These are phyloP conservation scores for Fraxinus sp. DNA, from an alignment of 305 asterid genomes.

Conservation along the genomic window DNA sequence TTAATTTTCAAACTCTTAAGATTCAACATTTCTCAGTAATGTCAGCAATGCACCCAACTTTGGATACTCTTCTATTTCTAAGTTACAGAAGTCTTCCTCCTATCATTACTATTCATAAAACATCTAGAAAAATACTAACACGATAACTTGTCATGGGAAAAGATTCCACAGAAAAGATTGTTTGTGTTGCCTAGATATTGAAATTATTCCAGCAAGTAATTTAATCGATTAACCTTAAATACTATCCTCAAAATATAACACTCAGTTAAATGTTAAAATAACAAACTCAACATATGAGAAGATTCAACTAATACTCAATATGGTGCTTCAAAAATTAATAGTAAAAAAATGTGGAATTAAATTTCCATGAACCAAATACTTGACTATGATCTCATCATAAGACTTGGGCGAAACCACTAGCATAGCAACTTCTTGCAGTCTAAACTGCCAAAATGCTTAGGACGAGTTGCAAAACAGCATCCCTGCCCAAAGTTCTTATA, in stretches of 20 bases:
- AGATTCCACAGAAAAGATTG: background rate
- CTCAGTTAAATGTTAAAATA: background rate
- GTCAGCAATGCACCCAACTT: background rate
- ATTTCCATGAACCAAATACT: background rate
- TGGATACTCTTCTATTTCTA: background rate
- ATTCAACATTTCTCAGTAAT: background rate
- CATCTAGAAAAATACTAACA: background rate
- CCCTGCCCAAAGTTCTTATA: background rate
- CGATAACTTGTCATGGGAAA: background rate
- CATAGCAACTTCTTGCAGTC: background rate
- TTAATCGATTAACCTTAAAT: background rate
- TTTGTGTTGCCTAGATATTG: background rate
- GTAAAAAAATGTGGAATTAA: background rate
- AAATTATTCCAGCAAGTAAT: background rate
- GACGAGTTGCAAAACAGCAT: background rate
- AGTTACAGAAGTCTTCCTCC: background rate
- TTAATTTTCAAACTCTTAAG: background rate
- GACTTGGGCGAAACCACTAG: background rate
- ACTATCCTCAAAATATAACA: background rate
- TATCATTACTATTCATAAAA: background rate
- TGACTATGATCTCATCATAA: background rate
- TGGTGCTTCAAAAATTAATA: background rate
- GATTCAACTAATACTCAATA: background rate
- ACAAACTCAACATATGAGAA: background rate
- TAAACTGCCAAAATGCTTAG: background rate